Conservation (phyloP, 805 yeast species). For the Candida sakaeoensis region DNA sequence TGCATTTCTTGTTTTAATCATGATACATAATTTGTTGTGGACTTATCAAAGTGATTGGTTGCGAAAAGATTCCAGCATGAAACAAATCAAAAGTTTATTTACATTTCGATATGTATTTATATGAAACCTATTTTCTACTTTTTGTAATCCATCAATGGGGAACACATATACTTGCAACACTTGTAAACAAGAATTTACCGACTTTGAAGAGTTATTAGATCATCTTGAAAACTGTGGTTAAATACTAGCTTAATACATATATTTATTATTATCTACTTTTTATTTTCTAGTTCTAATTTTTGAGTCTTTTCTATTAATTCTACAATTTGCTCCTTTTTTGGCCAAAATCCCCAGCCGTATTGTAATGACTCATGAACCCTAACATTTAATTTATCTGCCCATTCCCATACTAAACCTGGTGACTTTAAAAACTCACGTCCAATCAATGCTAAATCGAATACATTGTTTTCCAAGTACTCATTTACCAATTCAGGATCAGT, state of each 20-base stretch:
- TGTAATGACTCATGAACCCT: slow-evolving; percentile 32
- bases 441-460: slow-evolving; percentile 45
- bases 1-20: no score
- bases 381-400: slow-evolving; percentile 50
- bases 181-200: not conserved
- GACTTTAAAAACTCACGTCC: slow-evolving; percentile 46
- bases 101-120: no score
- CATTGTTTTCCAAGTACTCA: slow-evolving; percentile 36
- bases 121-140: not conserved
- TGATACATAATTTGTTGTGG: not conserved
- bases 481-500: slow-evolving; percentile 32
- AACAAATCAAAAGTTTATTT: not conserved
- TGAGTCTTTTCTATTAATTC: slow-evolving; percentile 17
- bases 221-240: not conserved
- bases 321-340: slow-evolving; percentile 15
- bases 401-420: slow-evolving; percentile 47
- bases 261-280: not conserved
- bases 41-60: no score
- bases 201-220: not conserved
- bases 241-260: not conserved
- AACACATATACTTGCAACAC: not conserved
- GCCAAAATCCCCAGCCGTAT: slow-evolving; percentile 19
- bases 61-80: not conserved
- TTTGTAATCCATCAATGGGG: not conserved
- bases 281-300: slow-evolving; percentile 2